Base-by-base conservation (phyloP, 2,329 filamentous ascomycete genomes). In the Coniochaeta pulveracea region DNA sequence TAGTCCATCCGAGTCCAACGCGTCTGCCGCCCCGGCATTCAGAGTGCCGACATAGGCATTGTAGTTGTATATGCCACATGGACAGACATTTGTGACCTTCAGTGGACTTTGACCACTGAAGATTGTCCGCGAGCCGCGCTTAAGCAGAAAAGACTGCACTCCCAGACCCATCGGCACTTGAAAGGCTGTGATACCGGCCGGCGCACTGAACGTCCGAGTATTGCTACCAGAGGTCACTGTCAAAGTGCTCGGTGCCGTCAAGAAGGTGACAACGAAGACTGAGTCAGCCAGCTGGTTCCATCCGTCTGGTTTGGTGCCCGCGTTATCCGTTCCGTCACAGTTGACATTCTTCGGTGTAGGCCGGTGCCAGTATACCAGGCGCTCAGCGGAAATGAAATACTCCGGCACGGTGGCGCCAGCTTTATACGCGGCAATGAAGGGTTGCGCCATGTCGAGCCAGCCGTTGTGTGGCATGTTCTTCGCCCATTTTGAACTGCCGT, bases 291-390 rank as follows among this genome's bases (percentile, higher is more conserved):
- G 56, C 0, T 55, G 54, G 36, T 70, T 54, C 49, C 53, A 66
- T 6, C 68, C 68, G 29, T 69, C 52, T 2, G 68, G 67, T 0
- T 58, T 57, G 8, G 65, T 66, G 60, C 55, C 10, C 48, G 49
- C 14, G 2, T 61, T 69, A 42, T 71, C 67, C 11, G 67, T 71
- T 6, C 59, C 46, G 37, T 69, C 64, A 46, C 68, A 72, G 45
- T 66, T 45, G 24, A 66, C 43, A 7, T 41, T 37, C 38, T 56
- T 61, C 1, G 59, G 58, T 2, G 61, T 68, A 3, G 64, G 66
- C 2, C 67, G 60, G 48, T 69, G 72, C 68, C 68, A 72, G 53
- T 72, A 72, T 19, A 69, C 50, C 10, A 72, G 46, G 46, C 66
- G 55, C 15, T 72, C 68, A 10, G 57, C 48, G 23, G 51, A 48